Base-by-base conservation (phyloP, 257 asterid species). In the Marsdenia floribunda region DNA sequence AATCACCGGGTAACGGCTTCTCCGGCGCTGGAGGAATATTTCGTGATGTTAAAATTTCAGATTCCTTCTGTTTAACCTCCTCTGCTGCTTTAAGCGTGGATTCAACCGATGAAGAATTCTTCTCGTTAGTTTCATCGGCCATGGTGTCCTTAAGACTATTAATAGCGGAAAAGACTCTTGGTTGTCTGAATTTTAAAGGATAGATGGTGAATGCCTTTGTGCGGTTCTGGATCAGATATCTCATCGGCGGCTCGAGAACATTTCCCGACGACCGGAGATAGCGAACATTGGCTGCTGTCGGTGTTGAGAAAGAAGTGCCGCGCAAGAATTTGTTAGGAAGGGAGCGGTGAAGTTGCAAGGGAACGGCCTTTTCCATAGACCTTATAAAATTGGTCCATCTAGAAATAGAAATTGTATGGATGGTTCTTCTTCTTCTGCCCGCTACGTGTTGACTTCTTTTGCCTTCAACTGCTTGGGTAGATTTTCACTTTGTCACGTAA, bases 1-100 rank as follows among this genome's bases (percentile, higher is more conserved):
- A 90, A 82, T 88, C 94, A 68, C 87, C 94, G 46, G 94, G 90
- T 82, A 88, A 47, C 68, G 96, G 96, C 86, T 87, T 90, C 86
- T 90, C 94, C 80, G 94, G 96, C 76, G 89, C 92, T 75, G 92
- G 85, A n/a, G 89, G 90, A 72, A 76, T 82, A 16, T 37, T 64
- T 18, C 21, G 24, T 13, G 52, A 26, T 1, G 71, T 18, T 8
- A 40, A 37, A 13, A 38, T 38, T 38, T 66, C 52, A 38, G 71
- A 37, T 19, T 66, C 71, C 71, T 66, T 38, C 52, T 66, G n/a
- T 71, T 85, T 84, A 52, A 77, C 77, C 77, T 73, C 77, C 52
- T 78, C 79, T 47, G 58, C 79, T 42, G 58, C 61, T 67, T 66
- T 68, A 59, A 6, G 19, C 77, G 70, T 29, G 9, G 80, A 53